Evolutionary conservation across 2,329 filamentous ascomycete species (phyloP).

Genomic region (Aspergillus floridensis): DNA sequence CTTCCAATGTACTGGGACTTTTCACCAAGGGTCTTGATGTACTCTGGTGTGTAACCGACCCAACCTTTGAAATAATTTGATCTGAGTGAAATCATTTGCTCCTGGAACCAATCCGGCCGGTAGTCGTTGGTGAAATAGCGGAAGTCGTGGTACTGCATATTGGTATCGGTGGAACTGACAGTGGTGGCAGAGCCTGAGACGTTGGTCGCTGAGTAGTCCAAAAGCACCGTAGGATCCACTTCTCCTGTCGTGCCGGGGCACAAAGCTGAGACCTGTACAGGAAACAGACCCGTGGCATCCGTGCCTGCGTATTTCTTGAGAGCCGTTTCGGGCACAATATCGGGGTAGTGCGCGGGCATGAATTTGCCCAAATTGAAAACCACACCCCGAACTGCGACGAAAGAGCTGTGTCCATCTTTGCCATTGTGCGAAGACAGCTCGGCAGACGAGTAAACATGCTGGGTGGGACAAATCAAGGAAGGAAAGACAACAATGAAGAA

Average conservation of each 20-base stretch:
- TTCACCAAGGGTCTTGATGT: slow-evolving; percentile 67
- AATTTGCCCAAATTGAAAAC: slow-evolving; percentile 81
- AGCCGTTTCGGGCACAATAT: slow-evolving; percentile 57
- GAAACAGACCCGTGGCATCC: slow-evolving; percentile 87
- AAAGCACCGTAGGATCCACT: slow-evolving; percentile 69
- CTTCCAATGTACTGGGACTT: slow-evolving; percentile 71
- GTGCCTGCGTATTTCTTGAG: slow-evolving; percentile 79
- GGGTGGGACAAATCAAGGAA: slow-evolving; percentile 80
- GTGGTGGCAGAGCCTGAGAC: slow-evolving; percentile 64
- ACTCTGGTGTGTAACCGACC: slow-evolving; percentile 76
- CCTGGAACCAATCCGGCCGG: slow-evolving; percentile 86
- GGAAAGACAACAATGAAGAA: slow-evolving; percentile 94
- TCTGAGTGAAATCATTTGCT: slow-evolving; percentile 78
- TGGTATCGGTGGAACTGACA: slow-evolving; percentile 66
- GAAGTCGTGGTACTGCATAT: slow-evolving; percentile 89
- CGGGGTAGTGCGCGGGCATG: slow-evolving; percentile 74
- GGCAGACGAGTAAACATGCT: slow-evolving; percentile 76
- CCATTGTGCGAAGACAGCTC: slow-evolving; percentile 76
- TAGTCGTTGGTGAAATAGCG: slow-evolving; percentile 76
- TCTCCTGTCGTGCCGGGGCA: slow-evolving; percentile 72
- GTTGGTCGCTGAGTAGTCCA: slow-evolving; percentile 81
- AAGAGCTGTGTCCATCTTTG: slow-evolving; percentile 63
- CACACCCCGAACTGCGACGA: slow-evolving; percentile 79
- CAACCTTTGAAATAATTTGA: slow-evolving; percentile 80
- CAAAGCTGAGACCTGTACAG: slow-evolving; percentile 87